Base-by-base conservation (phyloP, 2,329 filamentous ascomycete species). In the Knoxdaviesia proteae region DNA sequence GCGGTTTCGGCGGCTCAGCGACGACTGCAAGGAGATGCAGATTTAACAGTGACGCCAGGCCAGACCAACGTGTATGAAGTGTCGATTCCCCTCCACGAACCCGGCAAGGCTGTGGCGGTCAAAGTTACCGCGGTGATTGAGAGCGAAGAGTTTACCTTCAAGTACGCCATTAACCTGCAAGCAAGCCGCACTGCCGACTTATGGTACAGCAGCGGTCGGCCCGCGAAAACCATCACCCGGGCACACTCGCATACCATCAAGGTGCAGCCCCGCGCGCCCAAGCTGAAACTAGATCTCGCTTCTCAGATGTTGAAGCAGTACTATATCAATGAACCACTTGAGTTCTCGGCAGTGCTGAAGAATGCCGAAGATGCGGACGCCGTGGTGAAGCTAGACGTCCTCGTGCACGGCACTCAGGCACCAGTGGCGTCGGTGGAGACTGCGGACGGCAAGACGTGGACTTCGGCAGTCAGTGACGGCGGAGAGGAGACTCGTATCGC, bases 191-290 rank as follows among this genome's bases (percentile, higher is more conserved):
- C 56, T 1, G 53, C 59, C 10, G 59, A 63, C 36, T 55, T 66
- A 1, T 78, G 74, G 73, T 69, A 68, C 45, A 56, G 63, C 3
- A 55, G 60, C 6, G 56, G 58, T 3, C 58, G 60, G 9, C 54
- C 56, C 0, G 65, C 58, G 42, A 66, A 65, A 45, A 63, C 60
- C 32, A 56, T 71, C 20, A 58, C 65, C 32, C 64, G 73, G 6
- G 49, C 58, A 7, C 63, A 69, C 39, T 60, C 70, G 6, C 64
- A 71, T 34, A 61, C 63, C 2, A 71, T 93, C 44, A 77, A 74
- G 44, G 76, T 98, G 30, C 67, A 86, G 43, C 88, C 90, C 1
- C 82, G 92, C 49, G 90, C 88, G 32, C 90, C 90, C 0, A 96
- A 94, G 58, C 75, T 98, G 63, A 77, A 84, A 50, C 73, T 98